Conservation (phyloP, 306 rosid species). For the Cercis canadensis region DNA sequence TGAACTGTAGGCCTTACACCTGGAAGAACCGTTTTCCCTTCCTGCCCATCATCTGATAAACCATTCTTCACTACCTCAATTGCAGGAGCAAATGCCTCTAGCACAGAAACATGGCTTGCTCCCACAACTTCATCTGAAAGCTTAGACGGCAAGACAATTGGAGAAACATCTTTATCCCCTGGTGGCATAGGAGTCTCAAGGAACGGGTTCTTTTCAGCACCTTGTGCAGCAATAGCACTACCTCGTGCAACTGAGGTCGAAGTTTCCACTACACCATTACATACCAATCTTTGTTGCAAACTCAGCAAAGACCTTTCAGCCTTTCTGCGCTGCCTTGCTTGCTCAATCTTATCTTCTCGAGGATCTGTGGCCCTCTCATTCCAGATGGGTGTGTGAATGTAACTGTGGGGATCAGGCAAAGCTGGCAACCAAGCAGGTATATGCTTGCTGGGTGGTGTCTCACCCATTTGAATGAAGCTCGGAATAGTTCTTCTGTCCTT, state of each 20-base stretch:
- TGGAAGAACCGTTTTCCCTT: conserved; percentile 57
- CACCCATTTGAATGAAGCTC: conserved; percentile 75
- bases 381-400: conserved; percentile 82
- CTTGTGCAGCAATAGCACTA: conserved; percentile 36
- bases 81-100: conserved; percentile 91
- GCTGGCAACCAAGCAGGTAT: conserved; percentile 95
- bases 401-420: conserved; percentile 90
- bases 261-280: conserved; percentile 46
- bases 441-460: conserved; percentile 70
- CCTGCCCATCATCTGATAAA: conserved; percentile 59
- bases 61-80: conserved; percentile 68
- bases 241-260: conserved; percentile 21
- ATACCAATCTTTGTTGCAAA: conserved; percentile 80
- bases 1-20: conserved; percentile 69
- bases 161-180: conserved; percentile 52
- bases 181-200: conserved; percentile 47
- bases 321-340: conserved; percentile 82
- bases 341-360: conserved; percentile 82
- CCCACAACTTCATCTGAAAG: conserved; percentile 38
- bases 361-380: conserved; percentile 74
- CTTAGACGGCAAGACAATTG: conserved; percentile 46
- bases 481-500: conserved; percentile 56
- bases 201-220: conserved; percentile 45
- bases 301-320: conserved; percentile 88
- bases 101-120: conserved; percentile 57